These are phyloP conservation scores for Chaetomium tenue DNA, from an alignment of 495 filamentous ascomycete genomes.

Conservation along the genomic window DNA sequence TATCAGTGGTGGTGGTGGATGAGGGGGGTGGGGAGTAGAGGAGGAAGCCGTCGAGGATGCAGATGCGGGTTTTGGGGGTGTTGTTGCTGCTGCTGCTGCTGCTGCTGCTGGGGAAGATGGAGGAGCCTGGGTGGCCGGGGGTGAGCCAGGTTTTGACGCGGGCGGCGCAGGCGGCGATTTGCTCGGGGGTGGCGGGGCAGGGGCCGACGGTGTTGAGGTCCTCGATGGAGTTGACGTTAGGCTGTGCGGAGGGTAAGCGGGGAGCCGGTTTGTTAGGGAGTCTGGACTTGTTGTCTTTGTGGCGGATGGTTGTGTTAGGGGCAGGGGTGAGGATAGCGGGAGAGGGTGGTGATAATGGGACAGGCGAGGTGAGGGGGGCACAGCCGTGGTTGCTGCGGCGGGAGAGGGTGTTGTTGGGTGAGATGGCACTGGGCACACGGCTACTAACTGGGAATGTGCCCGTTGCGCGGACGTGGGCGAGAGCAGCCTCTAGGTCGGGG, in stretches of 20 bases:
- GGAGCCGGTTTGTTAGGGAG: slow-evolving; percentile 23
- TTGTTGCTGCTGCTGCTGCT: slow-evolving; percentile 39
- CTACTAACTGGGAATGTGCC: slow-evolving; percentile 61
- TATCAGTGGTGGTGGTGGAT: neutral
- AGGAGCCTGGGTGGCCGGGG: slow-evolving; percentile 37
- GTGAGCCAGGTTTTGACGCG: slow-evolving; percentile 45
- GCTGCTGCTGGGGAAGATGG: slow-evolving; percentile 37
- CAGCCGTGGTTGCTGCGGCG: slow-evolving; percentile 29
- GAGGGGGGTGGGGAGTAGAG: slow-evolving; percentile 55
- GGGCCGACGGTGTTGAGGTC: slow-evolving; percentile 65
- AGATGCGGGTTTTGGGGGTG: slow-evolving; percentile 36
- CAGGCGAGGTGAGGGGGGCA: neutral
- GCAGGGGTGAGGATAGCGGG: neutral
- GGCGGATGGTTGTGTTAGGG: slow-evolving; percentile 29
- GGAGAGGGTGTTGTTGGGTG: slow-evolving; percentile 17
- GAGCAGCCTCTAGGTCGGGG: slow-evolving; percentile 56
- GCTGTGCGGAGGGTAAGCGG: slow-evolving; percentile 38
- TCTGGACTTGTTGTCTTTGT: neutral
- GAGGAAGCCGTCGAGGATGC: slow-evolving; percentile 78
- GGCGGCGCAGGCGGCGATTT: slow-evolving; percentile 40
- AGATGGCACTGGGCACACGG: neutral
- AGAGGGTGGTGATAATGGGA: slow-evolving; percentile 3
- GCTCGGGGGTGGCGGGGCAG: slow-evolving; percentile 44
- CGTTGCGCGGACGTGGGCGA: slow-evolving; percentile 61
- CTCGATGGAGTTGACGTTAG: slow-evolving; percentile 66